Evolutionary conservation across 106 monocot genomes (phyloP), one percentile per base, ranked within the genome.

Genomic region (Dioscorea dumetorum): DNA sequence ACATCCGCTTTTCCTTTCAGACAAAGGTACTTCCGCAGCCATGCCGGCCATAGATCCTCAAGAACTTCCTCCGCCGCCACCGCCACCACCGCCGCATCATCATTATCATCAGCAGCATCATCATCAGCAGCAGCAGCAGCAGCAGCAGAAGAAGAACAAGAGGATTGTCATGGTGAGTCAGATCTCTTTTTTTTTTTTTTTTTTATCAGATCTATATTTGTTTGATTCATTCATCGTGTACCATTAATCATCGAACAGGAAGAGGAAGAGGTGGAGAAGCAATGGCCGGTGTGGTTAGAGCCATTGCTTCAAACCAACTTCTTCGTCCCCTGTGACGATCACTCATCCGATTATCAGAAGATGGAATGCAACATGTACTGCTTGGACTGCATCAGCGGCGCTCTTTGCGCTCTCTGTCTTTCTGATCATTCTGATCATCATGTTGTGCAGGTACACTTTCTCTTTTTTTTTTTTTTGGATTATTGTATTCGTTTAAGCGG

Each of bases 361-460:
- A 80, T 80, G 63, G 91, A 92, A 62, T 92, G 92, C 75, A 92
- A 92, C 71, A 85, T 92, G 88, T 92, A 73, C 74, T 92, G 92
- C 63, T 76, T 92, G 18, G 88, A 92, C 67, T 92, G 92, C 76
- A 69, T 76, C 60, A 78, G 81, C 49, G 92, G 88, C 52, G 84
- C 88, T 2, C 80, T 92, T 69, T 92, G 92, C 74, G 88, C 92
- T 21, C 66, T 81, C 57, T 91, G 91, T 74, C 81, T 87, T 74
- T 41, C 74, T 48, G 33, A 51, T 62, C 84, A 91, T 67, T 71
- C 69, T 50, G 72, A 77, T 64, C 87, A 87, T 58, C 83, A 74
- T 62, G 63, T 75, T 58, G 82, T 91, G 64, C 91, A 91, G 87
- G 91, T 91, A 33, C 41, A 49, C 11, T 63, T 8, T 50, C 69